phyloP scores from a whole-genome alignment of 192 early-diverging fungal genomes.

The Haplosporangium gracile region DNA sequence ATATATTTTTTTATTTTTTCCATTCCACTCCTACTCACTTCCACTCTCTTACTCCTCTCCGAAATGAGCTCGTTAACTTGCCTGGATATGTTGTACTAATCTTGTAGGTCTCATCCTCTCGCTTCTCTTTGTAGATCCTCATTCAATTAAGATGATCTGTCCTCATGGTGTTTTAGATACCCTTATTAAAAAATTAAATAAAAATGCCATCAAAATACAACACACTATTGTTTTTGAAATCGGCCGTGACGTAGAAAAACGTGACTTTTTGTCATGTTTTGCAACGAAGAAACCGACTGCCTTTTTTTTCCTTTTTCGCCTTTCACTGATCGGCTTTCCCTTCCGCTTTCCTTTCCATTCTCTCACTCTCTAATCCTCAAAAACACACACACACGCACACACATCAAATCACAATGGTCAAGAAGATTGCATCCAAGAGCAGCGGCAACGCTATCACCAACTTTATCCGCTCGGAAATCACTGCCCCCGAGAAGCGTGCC shows the following conservation, averaged over 20 bases:
- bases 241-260: background rate
- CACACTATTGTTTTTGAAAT: background rate
- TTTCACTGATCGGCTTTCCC: background rate
- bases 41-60: no score
- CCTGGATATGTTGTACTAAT: background rate
- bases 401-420: constrained; percentile 43
- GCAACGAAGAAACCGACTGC: background rate
- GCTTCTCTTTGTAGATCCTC: background rate
- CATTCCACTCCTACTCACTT: background rate
- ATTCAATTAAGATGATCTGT: background rate
- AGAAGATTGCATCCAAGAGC: constrained; percentile 57
- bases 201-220: background rate
- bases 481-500: constrained; percentile 66
- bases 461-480: constrained; percentile 61
- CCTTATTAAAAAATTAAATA: background rate
- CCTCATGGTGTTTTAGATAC: background rate
- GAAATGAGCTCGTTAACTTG: background rate
- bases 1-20: background rate
- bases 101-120: background rate
- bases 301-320: constrained; percentile 3
- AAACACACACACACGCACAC: constrained; percentile 14
- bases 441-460: constrained; percentile 56
- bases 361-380: background rate
- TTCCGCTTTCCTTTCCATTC: background rate
- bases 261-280: no score